These are phyloP conservation scores for Avena sativa DNA, from an alignment of 176 grass and related monocot species.

Conservation along the genomic window DNA sequence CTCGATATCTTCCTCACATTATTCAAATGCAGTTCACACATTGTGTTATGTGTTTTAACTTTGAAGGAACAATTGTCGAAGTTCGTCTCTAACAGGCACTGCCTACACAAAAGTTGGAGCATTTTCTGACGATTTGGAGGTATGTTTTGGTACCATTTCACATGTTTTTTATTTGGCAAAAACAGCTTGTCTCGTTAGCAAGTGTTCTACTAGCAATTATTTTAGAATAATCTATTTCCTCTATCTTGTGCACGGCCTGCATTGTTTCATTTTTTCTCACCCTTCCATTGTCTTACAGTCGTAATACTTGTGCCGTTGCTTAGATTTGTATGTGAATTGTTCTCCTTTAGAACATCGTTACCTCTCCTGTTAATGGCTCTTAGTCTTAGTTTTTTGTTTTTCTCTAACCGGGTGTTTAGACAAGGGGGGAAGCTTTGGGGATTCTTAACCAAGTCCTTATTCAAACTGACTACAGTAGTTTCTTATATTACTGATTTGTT, in stretches of 20 bases:
- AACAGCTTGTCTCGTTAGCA: background rate
- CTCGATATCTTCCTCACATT: conserved; percentile 22
- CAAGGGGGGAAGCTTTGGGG: background rate
- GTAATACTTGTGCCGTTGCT: background rate
- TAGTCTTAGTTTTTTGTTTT: background rate
- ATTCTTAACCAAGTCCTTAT: background rate
- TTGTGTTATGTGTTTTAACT: conserved; percentile 18
- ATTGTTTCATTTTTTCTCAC: background rate
- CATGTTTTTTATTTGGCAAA: conserved; percentile 19
- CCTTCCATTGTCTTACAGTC: background rate
- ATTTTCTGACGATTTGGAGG: conserved; percentile 79
- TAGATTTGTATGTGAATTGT: background rate
- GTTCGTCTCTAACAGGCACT: conserved; percentile 26
- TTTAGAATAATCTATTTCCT: background rate
- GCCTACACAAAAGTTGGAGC: conserved; percentile 53
- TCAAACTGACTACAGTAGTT: background rate
- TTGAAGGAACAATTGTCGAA: conserved; percentile 63
- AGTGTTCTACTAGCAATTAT: conserved; percentile 19
- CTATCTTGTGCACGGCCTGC: conserved; percentile 11
- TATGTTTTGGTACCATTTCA: conserved; percentile 36
- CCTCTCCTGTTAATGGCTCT: background rate
- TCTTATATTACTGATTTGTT: background rate
- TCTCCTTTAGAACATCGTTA: background rate
- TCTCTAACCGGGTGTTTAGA: background rate
- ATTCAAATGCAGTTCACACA: conserved; percentile 20